Conservation (phyloP, 2,329 filamentous ascomycete genomes). For the Trichoderma aggressivum region DNA sequence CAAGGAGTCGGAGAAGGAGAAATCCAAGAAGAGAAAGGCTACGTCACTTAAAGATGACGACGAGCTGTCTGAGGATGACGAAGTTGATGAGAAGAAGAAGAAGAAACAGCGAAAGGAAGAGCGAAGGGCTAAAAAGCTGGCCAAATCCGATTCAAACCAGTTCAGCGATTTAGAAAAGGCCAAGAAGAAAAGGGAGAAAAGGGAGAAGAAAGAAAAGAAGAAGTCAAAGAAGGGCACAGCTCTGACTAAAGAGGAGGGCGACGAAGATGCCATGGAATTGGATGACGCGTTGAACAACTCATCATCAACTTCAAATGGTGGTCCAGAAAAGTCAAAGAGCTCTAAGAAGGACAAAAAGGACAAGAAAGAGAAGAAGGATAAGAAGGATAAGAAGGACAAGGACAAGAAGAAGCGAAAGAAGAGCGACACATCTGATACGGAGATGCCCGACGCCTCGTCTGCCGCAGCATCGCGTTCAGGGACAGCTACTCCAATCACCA, state of each 20-base stretch:
- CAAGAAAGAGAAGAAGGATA: conserved; percentile 43
- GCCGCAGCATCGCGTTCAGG: conserved; percentile 30
- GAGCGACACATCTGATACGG: conserved; percentile 28
- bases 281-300: conserved; percentile 7
- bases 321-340: conserved; percentile 23
- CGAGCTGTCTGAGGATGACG: conserved; percentile 14
- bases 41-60: conserved; percentile 37
- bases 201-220: conserved; percentile 35
- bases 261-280: background rate
- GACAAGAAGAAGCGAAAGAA: conserved; percentile 50
- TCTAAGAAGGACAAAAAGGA: conserved; percentile 39
- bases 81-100: conserved; percentile 34
- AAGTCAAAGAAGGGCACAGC: conserved; percentile 25
- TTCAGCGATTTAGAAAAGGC: conserved; percentile 23
- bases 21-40: conserved; percentile 49
- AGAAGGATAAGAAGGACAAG: conserved; percentile 43
- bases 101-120: conserved; percentile 41
- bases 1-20: conserved; percentile 44
- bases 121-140: conserved; percentile 35
- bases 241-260: background rate
- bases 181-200: conserved; percentile 29
- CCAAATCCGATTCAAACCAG: conserved; percentile 26
- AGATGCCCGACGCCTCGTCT: conserved; percentile 20
- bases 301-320: conserved; percentile 24
- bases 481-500: conserved; percentile 38